Evolutionary conservation across 345 rosid species (phyloP).

Genomic region (Linum usitatissimum): DNA sequence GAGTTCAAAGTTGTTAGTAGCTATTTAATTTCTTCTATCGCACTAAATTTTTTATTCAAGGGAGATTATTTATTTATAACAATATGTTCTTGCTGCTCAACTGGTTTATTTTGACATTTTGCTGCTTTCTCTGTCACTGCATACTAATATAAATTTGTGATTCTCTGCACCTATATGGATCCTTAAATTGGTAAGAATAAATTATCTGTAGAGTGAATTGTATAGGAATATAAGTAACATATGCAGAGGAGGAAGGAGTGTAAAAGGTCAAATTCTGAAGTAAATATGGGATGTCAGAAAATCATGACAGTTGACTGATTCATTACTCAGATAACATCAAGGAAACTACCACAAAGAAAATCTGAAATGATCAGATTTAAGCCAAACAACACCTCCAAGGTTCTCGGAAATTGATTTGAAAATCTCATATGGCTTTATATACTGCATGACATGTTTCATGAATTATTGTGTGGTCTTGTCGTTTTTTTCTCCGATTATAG

Average conservation of each 20-base stretch:
- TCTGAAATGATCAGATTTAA: background rate
- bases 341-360: background rate
- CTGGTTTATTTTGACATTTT: too few species aligned
- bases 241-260: background rate
- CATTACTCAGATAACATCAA: background rate
- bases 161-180: too few species aligned
- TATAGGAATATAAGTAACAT: background rate
- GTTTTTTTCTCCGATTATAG: background rate
- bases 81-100: too few species aligned
- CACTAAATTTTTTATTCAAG: too few species aligned
- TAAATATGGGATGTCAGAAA: too few species aligned
- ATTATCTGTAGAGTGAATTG: background rate
- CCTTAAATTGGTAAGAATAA: background rate
- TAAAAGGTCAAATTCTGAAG: background rate
- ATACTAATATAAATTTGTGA: too few species aligned
- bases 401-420: too few species aligned
- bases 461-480: background rate
- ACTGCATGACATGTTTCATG: background rate
- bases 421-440: too few species aligned
- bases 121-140: too few species aligned
- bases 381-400: too few species aligned
- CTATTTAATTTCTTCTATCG: background rate
- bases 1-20: background rate
- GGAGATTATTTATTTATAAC: too few species aligned
- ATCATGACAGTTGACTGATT: background rate